A percentile compares a stretch with the other conserved stretches of the same genome.
Conservation (phyloP, 257 asterid genomes). For the Galeopsis tetrahit region DNA sequence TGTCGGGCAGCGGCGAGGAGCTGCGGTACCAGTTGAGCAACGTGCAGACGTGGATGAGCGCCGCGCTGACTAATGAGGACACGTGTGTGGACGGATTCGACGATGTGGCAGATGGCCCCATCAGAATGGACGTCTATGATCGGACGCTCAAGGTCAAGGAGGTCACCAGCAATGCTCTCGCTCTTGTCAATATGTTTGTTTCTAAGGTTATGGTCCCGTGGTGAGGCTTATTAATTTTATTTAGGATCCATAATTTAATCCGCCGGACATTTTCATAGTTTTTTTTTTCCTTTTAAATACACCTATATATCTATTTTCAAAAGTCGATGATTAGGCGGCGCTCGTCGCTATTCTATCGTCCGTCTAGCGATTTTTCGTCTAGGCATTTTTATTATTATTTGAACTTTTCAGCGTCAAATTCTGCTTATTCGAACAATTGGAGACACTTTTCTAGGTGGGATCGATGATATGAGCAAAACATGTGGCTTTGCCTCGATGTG, state of each 20-base stretch:
- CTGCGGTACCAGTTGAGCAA: constrained; percentile 67
- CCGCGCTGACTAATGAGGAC: constrained; percentile 85
- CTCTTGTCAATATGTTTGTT: constrained; percentile 66
- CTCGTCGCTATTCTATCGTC: no score
- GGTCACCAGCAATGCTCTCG: constrained; percentile 85
- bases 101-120: constrained; percentile 51
- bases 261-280: background rate
- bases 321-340: no score
- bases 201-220: constrained; percentile 41
- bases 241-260: background rate
- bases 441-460: no score
- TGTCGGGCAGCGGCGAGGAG: constrained; percentile 47
- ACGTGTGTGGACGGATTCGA: constrained; percentile 81
- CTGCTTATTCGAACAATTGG: no score
- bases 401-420: no score
- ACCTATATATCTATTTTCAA: no score
- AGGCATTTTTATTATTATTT: no score
- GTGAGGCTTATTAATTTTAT: background rate
- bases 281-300: no score
- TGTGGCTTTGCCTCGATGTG: no score
- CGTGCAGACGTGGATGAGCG: constrained; percentile 97
- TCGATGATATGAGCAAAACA: no score
- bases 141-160: constrained; percentile 54
- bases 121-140: constrained; percentile 45
- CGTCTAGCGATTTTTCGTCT: no score